A percentile compares a stretch with the other conserved stretches of the same genome.
Evolutionary conservation across 768 basidiomycete species (phyloP).

Genomic region (Plicaturopsis crispa): DNA sequence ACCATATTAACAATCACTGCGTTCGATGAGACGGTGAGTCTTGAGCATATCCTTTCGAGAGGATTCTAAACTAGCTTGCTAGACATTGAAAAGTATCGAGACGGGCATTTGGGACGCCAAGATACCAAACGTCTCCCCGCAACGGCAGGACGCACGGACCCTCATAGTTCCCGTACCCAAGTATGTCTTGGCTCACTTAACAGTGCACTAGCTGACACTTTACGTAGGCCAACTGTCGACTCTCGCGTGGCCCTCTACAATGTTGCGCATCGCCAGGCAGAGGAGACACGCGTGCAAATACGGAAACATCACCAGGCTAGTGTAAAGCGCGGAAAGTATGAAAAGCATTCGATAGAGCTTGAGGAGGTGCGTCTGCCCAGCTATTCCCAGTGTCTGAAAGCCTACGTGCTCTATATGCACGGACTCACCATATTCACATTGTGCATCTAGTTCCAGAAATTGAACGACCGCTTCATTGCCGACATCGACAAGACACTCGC

Average conservation of each 20-base stretch:
- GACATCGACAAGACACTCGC: slow-evolving; percentile 64
- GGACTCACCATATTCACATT: slow-evolving; percentile 1
- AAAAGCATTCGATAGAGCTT: slow-evolving; percentile 61
- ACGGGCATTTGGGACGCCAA: slow-evolving; percentile 70
- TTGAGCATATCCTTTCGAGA: slow-evolving; percentile 1
- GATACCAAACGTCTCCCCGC: slow-evolving; percentile 65
- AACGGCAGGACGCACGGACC: slow-evolving; percentile 61
- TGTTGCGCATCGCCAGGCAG: slow-evolving; percentile 54
- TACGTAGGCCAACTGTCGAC: slow-evolving; percentile 67
- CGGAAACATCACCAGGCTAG: slow-evolving; percentile 63
- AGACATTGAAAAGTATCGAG: slow-evolving; percentile 74
- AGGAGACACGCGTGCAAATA: slow-evolving; percentile 69
- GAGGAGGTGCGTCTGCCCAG: slow-evolving; percentile 47
- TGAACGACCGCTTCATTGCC: slow-evolving; percentile 50
- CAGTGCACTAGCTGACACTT: background rate
- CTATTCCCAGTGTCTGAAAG: background rate
- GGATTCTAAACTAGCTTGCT: slow-evolving; percentile 21
- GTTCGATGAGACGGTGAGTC: slow-evolving; percentile 70
- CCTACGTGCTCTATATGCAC: slow-evolving; percentile 3
- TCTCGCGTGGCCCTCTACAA: slow-evolving; percentile 49
- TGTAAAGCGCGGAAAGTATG: slow-evolving; percentile 61
- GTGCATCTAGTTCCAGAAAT: slow-evolving; percentile 58
- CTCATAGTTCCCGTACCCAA: slow-evolving; percentile 77
- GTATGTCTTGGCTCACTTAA: slow-evolving; percentile 27
- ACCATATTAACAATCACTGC: slow-evolving; percentile 65